Base-by-base conservation (phyloP, 2,329 filamentous ascomycete species). In the Aureobasidium vineae region DNA sequence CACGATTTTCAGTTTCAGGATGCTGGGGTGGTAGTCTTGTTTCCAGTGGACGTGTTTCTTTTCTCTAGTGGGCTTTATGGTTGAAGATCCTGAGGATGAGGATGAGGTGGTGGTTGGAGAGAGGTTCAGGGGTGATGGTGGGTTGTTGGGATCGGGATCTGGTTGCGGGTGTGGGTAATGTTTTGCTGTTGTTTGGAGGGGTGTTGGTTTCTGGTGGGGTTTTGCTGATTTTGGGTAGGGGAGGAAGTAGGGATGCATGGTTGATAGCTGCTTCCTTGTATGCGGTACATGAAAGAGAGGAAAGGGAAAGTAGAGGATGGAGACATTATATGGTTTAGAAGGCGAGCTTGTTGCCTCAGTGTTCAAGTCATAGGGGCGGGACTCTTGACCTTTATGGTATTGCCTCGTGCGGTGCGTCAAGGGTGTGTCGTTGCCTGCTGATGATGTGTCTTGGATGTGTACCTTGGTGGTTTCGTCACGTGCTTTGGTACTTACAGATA, bases 21-120 rank as follows among this genome's bases (percentile, higher is more conserved):
- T 28, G 3, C 61, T 66, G 16, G 68, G 68, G 26, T 60, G 60
- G n/a, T 64, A 60, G 26, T 69, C 66, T 40, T 69, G 63, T 50
- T 63, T 49, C 63, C 67, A 69, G n/a, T 61, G 61, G 10, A 67
- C 65, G 10, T 36, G 63, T 38, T 67, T 67, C 5, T 23, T 15
- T 16, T 53, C 31, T 16, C 45, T n/a, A 4, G 16, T 4, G 8
- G 47, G 61, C 15, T 21, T 63, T 1, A 49, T 61, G 2, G 57
- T 61, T 11, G 41, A 47, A 2, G 57, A 49, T 3, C 16, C 23
- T 8, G 56, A 60, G 7, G 56, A 60, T 1, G 26, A 60, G 2
- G 38, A 60, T 7, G 40, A 45, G 1, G 40, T 45, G 0, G 40
- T 45, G 3, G 23, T 4, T 10, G 57, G 16, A 11, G 57, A 61